A percentile compares a stretch with the other conserved stretches of the same genome.
Evolutionary conservation across 2,329 filamentous ascomycete species (phyloP).

Genomic region (Calonectria hongkongensis): DNA sequence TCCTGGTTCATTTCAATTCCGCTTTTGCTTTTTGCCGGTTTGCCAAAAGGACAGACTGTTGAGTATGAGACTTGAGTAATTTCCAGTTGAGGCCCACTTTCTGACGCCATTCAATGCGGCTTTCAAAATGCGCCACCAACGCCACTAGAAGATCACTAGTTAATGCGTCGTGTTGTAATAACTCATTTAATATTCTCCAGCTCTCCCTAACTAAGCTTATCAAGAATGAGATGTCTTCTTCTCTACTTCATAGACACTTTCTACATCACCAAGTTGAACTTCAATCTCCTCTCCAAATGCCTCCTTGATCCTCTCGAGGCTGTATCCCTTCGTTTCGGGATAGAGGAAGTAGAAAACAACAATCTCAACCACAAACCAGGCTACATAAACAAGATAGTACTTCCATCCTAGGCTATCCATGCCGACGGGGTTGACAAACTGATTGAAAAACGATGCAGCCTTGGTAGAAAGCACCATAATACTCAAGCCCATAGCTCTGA

Average conservation of each 20-base stretch:
- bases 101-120: too few relatives aligned
- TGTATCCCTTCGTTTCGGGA: conserved; percentile 65
- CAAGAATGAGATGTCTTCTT: conserved; percentile 17
- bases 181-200: too few relatives aligned
- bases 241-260: conserved; percentile 34
- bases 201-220: too few relatives aligned
- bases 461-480: conserved; percentile 43
- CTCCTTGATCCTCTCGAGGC: conserved; percentile 48
- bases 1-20: too few relatives aligned
- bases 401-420: conserved; percentile 54
- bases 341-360: conserved; percentile 63
- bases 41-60: too few relatives aligned
- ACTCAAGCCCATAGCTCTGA: conserved; percentile 43
- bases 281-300: conserved; percentile 41
- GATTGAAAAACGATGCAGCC: conserved; percentile 44
- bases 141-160: too few relatives aligned
- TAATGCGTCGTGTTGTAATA: too few relatives aligned
- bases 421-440: conserved; percentile 46
- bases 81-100: too few relatives aligned
- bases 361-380: conserved; percentile 49
- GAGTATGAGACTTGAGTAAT: too few relatives aligned
- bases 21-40: too few relatives aligned
- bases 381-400: conserved; percentile 52
- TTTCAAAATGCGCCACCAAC: too few relatives aligned
- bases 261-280: not conserved